phyloP scores from a whole-genome alignment of 495 filamentous ascomycete genomes.

The Penicillium salamii region DNA sequence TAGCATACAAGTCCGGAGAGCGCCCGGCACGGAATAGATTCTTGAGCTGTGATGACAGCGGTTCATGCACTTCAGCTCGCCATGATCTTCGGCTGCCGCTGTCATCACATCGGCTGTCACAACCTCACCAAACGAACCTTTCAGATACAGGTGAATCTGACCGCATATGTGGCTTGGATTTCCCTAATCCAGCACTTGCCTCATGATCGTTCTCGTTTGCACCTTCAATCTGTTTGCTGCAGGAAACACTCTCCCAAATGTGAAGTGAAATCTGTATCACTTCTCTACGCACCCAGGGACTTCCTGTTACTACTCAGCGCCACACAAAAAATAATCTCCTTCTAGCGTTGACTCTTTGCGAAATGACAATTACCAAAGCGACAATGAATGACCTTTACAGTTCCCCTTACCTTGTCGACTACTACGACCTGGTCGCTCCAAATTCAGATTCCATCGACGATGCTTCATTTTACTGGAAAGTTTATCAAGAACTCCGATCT shows the following conservation, averaged over 20 bases:
- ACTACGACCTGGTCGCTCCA: constrained; percentile 5
- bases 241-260: too few species aligned
- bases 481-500: background rate
- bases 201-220: too few species aligned
- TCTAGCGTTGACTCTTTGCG: too few species aligned
- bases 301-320: too few species aligned
- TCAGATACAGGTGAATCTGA: background rate
- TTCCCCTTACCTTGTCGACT: constrained; percentile 5
- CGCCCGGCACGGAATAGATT: too few species aligned
- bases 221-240: too few species aligned
- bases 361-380: too few species aligned
- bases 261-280: too few species aligned
- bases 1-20: background rate
- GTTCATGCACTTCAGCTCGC: background rate
- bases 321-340: too few species aligned
- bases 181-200: background rate
- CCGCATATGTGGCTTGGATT: background rate
- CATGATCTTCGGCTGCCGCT: background rate
- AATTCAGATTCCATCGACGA: constrained; percentile 1
- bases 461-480: constrained; percentile 1
- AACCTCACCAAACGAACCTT: background rate
- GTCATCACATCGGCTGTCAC: background rate
- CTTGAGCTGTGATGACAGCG: too few species aligned
- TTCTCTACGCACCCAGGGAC: too few species aligned
- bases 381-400: constrained; percentile 1